Evolutionary conservation across 1,284 basidiomycete species (phyloP), one percentile per base, ranked within the genome.

Genomic region (Leccinum subspadiceum): DNA sequence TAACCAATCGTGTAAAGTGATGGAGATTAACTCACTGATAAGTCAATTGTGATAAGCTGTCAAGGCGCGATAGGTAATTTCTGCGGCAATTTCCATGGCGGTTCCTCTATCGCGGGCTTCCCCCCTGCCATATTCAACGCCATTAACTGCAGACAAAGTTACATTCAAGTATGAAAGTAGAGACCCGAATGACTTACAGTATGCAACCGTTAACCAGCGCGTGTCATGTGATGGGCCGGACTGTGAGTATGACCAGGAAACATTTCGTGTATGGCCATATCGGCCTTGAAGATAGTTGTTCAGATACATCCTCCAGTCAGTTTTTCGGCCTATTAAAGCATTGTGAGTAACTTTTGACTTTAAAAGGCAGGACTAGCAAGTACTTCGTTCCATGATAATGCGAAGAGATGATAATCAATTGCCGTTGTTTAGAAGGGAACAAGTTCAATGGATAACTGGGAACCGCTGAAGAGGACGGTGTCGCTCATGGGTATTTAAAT

Each of bases 51-150:
- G 29, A 37, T 69, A 57, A 22, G 68, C 49, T 15, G 67, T 58
- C 52, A 70, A 26, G 12, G 69, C 69, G 20, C 63, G 65, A 56
- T 66, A 72, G 10, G 69, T 68, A 20, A 56, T 54, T 60, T 73
- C 70, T 15, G 70, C 72, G 48, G 70, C 70, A 6, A 58, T 39
- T 56, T 75, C 73, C 73, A 73, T 75, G n/a, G 70, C 70, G 22
- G 59, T 62, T 31, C 71, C 70, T 29, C 70, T 71, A 49, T 73
- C 69, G 20, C 72, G 62, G 37, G 69, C 70, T 6, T 62, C 39
- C 1, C 70, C 70, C n/a, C 60, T 61, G n/a, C 70, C 70, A 49
- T 75, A 70, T 56, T 75, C 73, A 22, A 73, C 13, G 15, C 62
- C 64, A 39, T 71, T 66, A 29, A 71, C 70, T 75, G 31, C 29